Percentiles rank a stretch among this genome's conserved stretches.
Conservation (phyloP, 345 rosid genomes). For the Populus davidiana region DNA sequence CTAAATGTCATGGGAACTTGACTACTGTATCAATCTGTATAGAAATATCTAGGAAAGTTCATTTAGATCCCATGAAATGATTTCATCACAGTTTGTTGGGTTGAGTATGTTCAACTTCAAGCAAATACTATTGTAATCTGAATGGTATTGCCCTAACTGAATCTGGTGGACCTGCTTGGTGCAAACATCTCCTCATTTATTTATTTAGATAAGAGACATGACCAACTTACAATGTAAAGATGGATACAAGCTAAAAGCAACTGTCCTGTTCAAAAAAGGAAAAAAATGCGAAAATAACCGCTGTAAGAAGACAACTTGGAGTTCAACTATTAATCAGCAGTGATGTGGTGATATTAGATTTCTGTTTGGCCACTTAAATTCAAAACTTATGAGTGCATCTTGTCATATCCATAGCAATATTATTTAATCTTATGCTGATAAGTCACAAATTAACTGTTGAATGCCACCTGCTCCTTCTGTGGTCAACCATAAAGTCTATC, state of each 20-base stretch:
- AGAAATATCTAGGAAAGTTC: neutral
- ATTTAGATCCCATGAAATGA: neutral
- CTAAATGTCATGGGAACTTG: neutral
- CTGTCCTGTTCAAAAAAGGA: neutral
- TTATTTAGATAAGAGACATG: too few species aligned
- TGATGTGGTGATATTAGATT: neutral
- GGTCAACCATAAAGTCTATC: neutral
- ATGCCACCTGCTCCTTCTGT: neutral
- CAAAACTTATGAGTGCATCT: neutral
- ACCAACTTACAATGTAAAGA: too few species aligned
- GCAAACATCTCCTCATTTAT: too few species aligned
- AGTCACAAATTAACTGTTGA: neutral
- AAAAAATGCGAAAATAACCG: neutral
- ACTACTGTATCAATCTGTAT: neutral
- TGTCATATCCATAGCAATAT: neutral
- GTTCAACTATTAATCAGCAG: neutral
- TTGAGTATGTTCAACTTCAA: neutral
- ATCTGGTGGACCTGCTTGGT: neutral
- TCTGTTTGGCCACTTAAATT: neutral
- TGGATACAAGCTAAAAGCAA: neutral
- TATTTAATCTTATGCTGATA: neutral
- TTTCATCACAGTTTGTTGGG: neutral
- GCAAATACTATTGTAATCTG: neutral
- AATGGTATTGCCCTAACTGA: neutral
- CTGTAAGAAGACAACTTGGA: neutral